Base-by-base conservation (phyloP, 495 filamentous ascomycete species). In the Aspergillus hancockii region DNA sequence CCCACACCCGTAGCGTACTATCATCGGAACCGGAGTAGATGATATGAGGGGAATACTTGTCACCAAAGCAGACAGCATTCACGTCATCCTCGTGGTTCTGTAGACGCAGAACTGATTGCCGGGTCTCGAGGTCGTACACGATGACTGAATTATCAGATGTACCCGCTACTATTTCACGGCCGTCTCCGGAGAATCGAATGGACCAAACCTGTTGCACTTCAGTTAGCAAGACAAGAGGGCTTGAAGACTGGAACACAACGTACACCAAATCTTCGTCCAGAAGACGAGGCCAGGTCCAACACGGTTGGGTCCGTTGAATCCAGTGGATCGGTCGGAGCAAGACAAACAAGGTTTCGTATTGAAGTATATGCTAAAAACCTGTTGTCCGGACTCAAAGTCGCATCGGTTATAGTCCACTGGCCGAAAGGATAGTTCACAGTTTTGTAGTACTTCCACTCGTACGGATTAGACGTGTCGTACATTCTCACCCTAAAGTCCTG, bases 381-480 rank as follows among this genome's bases (percentile, higher is more conserved):
- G 67, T 97, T 97, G 74, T 98, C 93, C 1, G 93, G 94, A 59
- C 90, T 95, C 23, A 98, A 74, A 6, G 87, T 88, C 28, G 94
- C 93, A 76, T 98, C 94, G 12, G 93, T 98, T 63, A 98, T 88
- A 3, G 93, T 98, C 94, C 94, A 98, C 60, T 88, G 85, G 3
- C 92, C 94, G 55, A 85, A 88, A 4, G 90, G 89, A 74, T 96
- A 96, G 19, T 82, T 74, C 10, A 93, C 91, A 0, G 90, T 93
- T 73, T 97, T 98, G 75, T 97, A 97, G 70, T 97, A 92, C 65
- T 87, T 88, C 94, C 94, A 98, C 54, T 90, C 83, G 69, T 93
- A 95, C 0, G 94, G 94, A 58, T 97, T 96, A 1, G 91, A 95
- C 0, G 94, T 97, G 68, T 98, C 94, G 70, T 98, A 98, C 89